These are phyloP conservation scores for Alternaria brassicae DNA, from an alignment of 2,329 filamentous ascomycete genomes.

Conservation along the genomic window DNA sequence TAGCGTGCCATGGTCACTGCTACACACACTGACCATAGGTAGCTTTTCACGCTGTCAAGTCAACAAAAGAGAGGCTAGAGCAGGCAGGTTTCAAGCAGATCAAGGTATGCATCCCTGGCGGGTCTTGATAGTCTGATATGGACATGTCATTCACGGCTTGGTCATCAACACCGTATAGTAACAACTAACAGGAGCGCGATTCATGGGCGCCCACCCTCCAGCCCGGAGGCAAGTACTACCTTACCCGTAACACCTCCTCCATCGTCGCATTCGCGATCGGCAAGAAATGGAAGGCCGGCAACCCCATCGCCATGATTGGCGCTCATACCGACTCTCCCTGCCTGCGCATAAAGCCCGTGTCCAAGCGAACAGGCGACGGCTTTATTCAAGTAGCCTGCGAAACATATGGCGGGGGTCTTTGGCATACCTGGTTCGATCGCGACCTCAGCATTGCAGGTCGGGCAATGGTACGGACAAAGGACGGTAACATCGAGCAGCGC, in stretches of 20 bases:
- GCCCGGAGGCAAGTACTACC: conserved; percentile 93
- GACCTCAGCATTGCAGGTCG: conserved; percentile 90
- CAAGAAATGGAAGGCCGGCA: conserved; percentile 87
- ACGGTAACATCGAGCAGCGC: conserved; percentile 79
- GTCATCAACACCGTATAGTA: not conserved
- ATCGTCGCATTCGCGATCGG: conserved; percentile 93
- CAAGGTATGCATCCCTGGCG: conserved; percentile 51
- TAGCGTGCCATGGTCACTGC: conserved; percentile 12
- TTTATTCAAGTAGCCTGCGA: conserved; percentile 96
- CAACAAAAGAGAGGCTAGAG: conserved; percentile 76
- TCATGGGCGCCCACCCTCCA: conserved; percentile 81
- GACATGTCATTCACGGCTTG: not conserved
- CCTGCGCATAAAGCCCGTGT: conserved; percentile 91
- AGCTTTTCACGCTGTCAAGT: conserved; percentile 95
- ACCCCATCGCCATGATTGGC: conserved; percentile 89
- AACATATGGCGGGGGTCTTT: conserved; percentile 94
- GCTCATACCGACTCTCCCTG: conserved; percentile 96
- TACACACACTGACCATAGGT: conserved; percentile 5
- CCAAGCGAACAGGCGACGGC: conserved; percentile 83
- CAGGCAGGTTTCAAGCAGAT: conserved; percentile 87
- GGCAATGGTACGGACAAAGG: conserved; percentile 77
- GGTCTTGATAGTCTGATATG: not conserved
- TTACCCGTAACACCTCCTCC: conserved; percentile 91
- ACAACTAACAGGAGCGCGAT: conserved; percentile 73
- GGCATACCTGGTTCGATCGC: conserved; percentile 98